Base-by-base conservation (phyloP, 176 grass and related monocot species). In the Thinopyrum elongatum region DNA sequence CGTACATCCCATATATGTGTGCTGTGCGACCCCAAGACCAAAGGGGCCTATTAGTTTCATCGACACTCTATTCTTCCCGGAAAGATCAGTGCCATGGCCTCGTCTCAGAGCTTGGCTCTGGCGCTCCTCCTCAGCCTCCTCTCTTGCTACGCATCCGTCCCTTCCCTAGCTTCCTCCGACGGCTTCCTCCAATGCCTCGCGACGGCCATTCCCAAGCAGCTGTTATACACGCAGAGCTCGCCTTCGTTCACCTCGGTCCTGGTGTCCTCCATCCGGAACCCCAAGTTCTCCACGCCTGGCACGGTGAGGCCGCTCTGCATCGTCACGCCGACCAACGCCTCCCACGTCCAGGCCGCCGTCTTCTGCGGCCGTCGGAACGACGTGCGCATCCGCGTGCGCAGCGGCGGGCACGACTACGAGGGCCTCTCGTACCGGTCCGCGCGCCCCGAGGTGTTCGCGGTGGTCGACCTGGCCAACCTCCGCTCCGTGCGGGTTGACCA, bases 351-450 rank as follows among this genome's bases (percentile, higher is more conserved):
- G 86, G 83, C 83, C 25, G 67, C 83, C 15, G 86, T 94, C 8
- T 1, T 59, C 44, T 94, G 92, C 58, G 78, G 92, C 86, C 79
- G 79, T 53, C 69, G 22, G 42, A 22, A 77, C 13, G 65, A 57
- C 33, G n/a, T 94, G 29, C 79, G 62, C 53, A 6, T 97, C 59
- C 87, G 89, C 65, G 86, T 92, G 22, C 79, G 94, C 80, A 97
- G 92, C 59, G 92, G 90, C 8, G 94, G 94, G 2, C 91, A 96
- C 77, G 94, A 93, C 83, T 96, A 92, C 62, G 91, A 95, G 81
- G 94, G 94, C 59, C 88, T 97, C 10, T 97, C 94, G 1, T 90
- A 80, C 80, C 62, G 92, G 1, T 89, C 92, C 2, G 77, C 38
- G 49, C 46, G 77, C 7, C 22, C 76, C 8, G 81, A 89, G 67